Conservation (phyloP, 1,139 yeast species). For the Kodamaea ohmeri region DNA sequence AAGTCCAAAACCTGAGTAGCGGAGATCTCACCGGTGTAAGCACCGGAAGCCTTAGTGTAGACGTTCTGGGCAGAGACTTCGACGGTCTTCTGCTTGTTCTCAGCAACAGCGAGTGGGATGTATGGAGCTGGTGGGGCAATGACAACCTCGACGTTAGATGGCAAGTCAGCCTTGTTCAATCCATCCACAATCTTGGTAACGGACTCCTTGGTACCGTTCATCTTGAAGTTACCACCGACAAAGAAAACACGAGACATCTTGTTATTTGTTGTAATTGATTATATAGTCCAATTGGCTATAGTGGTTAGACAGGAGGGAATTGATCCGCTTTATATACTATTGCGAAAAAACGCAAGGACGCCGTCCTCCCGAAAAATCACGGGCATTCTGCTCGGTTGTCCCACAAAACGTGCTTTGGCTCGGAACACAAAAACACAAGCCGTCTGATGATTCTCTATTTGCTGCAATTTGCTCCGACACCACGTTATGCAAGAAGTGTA, state of each 20-base stretch:
- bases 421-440: slow-evolving; percentile 2
- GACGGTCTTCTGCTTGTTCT: slow-evolving; percentile 70
- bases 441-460: slow-evolving; percentile 2
- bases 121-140: slow-evolving; percentile 96
- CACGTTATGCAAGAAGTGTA: too few relatives aligned
- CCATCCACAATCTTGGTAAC: slow-evolving; percentile 79
- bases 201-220: slow-evolving; percentile 92
- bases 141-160: slow-evolving; percentile 81
- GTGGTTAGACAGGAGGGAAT: slow-evolving; percentile 2
- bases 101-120: slow-evolving; percentile 69
- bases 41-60: slow-evolving; percentile 86
- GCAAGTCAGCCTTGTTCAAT: slow-evolving; percentile 75
- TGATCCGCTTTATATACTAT: slow-evolving; percentile 9
- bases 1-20: slow-evolving; percentile 86
- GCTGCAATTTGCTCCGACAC: not conserved
- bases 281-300: slow-evolving; percentile 4
- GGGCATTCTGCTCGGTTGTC: slow-evolving; percentile 4
- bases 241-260: slow-evolving; percentile 86
- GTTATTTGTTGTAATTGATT: slow-evolving; percentile 1
- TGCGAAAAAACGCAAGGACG: slow-evolving; percentile 12
- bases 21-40: slow-evolving; percentile 96
- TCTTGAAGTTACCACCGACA: slow-evolving; percentile 98
- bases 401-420: slow-evolving; percentile 3
- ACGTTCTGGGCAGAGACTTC: slow-evolving; percentile 89
- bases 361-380: slow-evolving; percentile 11